Conservation (phyloP, 495 filamentous ascomycete species). For the Lepidopterella palustris region DNA sequence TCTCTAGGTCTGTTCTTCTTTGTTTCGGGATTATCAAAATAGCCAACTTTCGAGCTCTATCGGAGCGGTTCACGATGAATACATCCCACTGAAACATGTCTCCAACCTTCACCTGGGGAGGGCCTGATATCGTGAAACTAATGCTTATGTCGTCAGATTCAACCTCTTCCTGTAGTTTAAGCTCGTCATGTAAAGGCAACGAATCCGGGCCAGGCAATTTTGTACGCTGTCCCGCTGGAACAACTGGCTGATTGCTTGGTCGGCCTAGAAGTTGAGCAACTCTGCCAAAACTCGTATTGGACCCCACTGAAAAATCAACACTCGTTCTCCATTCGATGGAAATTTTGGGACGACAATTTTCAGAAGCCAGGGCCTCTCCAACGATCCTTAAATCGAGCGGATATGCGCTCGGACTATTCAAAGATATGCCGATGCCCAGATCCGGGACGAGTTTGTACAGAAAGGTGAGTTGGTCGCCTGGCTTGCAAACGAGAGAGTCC, state of each 20-base stretch:
- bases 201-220: conserved; percentile 32
- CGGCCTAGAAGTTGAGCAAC: conserved; percentile 12
- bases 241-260: conserved; percentile 15
- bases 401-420: conserved; percentile 39
- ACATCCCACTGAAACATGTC: conserved; percentile 79
- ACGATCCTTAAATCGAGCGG: conserved; percentile 57
- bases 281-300: conserved; percentile 45
- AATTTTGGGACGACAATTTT: conserved; percentile 64
- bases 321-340: conserved; percentile 74
- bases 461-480: conserved; percentile 78
- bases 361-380: conserved; percentile 56
- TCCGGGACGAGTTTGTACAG: conserved; percentile 70
- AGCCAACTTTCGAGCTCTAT: conserved; percentile 64
- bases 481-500: conserved; percentile 58
- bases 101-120: conserved; percentile 56
- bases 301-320: conserved; percentile 67
- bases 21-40: conserved; percentile 73
- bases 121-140: conserved; percentile 67
- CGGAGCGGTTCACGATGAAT: conserved; percentile 79
- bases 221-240: background rate
- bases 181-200: conserved; percentile 40
- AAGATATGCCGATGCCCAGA: conserved; percentile 35
- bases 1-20: conserved; percentile 57
- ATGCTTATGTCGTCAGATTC: conserved; percentile 57
- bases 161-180: conserved; percentile 38